Base-by-base conservation (phyloP, 2,329 filamentous ascomycete genomes). In the Neonectria neomacrospora region DNA sequence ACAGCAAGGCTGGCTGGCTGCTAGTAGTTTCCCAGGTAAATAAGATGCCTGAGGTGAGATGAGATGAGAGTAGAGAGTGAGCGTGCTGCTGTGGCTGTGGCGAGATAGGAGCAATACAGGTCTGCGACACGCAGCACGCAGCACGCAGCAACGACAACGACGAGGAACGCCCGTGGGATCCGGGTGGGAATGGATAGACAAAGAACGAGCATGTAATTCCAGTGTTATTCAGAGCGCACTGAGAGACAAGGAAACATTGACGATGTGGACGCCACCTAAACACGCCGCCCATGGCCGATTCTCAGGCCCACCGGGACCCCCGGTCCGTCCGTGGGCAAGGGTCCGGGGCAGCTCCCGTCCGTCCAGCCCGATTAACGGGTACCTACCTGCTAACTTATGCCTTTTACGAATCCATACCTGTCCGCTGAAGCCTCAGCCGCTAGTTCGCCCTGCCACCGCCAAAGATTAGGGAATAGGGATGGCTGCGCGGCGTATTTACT, bases 281-380 rank as follows among this genome's bases (percentile, higher is more conserved):
- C 14, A 37, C 52, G 37, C 58, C 52, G 37, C 58, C 52, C 45
- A 39, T 55, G 58, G 45, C 44, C 60, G 50, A 42, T 58, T 51
- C 59, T 59, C 60, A 59, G 60, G 55, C 60, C 60, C 54, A 51
- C 60, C 28, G 34, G 41, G 41, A 18, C 3, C 23, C 32, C 56
- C 26, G 22, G 52, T 20, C 23, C 16, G 8, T 28, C 50, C 20
- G 41, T 34, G 18, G n/a, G 47, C 56, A 52, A 45, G 56, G 56
- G 47, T 58, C n/a, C 26, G 28, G n/a, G 34, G 26, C 47, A 32
- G n/a, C 28, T 50, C 47, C 47, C 47, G 28, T 50, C 47, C 26
- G 28, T 22, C 47, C n/a, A 50, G 18, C 47, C 47, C 47, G 28
- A 32, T 32, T 44, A 20, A 54, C 28, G 37, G 52, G 52, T 41